Percentiles rank a stretch among this genome's conserved stretches.
Evolutionary conservation across 2,329 filamentous ascomycete species (phyloP).

Genomic region (Phialophora chinensis): DNA sequence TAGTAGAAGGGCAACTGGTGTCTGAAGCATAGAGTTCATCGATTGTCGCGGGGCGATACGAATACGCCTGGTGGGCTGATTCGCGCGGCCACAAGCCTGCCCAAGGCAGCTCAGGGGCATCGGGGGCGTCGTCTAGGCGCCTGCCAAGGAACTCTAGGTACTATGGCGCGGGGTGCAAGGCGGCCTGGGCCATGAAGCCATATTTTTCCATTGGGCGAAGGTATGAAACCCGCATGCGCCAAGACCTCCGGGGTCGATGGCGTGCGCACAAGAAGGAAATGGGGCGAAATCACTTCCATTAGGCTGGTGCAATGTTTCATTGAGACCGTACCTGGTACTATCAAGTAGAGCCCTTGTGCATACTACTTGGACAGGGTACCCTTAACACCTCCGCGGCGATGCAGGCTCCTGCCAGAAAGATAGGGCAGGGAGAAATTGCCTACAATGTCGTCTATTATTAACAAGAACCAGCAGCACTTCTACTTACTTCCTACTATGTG

Average conservation of each 20-base stretch:
- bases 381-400: background rate
- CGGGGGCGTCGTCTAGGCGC: background rate
- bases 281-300: too few relatives aligned
- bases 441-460: background rate
- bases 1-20: background rate
- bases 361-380: too few relatives aligned
- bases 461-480: background rate
- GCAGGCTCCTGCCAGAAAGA: too few relatives aligned
- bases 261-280: background rate
- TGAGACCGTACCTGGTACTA: too few relatives aligned
- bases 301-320: too few relatives aligned
- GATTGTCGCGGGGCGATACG: background rate
- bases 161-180: background rate
- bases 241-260: background rate
- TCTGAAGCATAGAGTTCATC: background rate
- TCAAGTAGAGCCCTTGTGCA: too few relatives aligned
- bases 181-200: background rate
- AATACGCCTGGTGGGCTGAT: background rate
- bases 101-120: background rate
- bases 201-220: background rate
- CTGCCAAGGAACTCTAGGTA: background rate
- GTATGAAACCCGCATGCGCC: background rate
- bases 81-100: background rate
- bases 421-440: too few relatives aligned
- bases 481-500: background rate